phyloP scores from a whole-genome alignment of 2,329 filamentous ascomycete species.

The Epichloe aotearoae region DNA sequence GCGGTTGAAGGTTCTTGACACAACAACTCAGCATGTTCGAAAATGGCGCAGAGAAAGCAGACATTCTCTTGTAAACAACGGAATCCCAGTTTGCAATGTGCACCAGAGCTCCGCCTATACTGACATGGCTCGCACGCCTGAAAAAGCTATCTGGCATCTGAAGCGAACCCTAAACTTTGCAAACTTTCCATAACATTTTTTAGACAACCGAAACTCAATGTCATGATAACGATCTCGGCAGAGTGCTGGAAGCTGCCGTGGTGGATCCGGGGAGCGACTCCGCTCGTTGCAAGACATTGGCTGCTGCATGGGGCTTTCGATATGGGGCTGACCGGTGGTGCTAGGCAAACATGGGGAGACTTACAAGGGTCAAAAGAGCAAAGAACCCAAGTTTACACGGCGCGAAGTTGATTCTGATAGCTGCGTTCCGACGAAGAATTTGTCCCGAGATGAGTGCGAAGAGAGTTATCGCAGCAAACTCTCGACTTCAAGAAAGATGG shows the following conservation, averaged over 20 bases:
- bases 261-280: slow-evolving; percentile 8
- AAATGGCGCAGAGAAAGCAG: background rate
- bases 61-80: background rate
- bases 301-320: background rate
- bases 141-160: background rate
- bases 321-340: slow-evolving; percentile 1
- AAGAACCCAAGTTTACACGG: background rate
- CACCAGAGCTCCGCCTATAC: background rate
- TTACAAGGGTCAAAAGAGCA: slow-evolving; percentile 2
- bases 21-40: background rate
- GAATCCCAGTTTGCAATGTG: background rate
- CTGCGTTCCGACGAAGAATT: background rate
- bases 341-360: background rate
- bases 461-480: background rate
- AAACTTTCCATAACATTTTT: background rate
- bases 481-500: background rate
- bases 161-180: background rate
- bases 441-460: background rate
- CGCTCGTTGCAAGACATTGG: slow-evolving; percentile 8
- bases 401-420: background rate
- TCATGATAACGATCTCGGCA: background rate
- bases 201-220: background rate
- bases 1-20: background rate
- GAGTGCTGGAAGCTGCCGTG: background rate
- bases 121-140: background rate